Percentiles rank a stretch among this genome's conserved stretches.
Evolutionary conservation across 305 asterid genomes (phyloP).

Genomic region (Fraxinus latifolia): DNA sequence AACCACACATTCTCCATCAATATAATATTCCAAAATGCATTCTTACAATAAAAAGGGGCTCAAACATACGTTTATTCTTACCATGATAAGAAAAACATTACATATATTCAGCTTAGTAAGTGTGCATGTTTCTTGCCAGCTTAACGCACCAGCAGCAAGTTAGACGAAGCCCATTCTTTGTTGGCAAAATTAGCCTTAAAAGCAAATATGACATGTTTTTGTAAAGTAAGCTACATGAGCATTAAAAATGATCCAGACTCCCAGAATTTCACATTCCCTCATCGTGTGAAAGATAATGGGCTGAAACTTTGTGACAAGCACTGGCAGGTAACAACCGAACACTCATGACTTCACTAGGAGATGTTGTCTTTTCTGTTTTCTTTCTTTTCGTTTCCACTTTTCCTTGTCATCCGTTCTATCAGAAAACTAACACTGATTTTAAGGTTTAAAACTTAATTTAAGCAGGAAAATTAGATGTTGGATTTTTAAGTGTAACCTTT

Average conservation of each 20-base stretch:
- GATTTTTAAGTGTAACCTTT: background rate
- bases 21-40: no score
- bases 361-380: background rate
- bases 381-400: background rate
- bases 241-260: background rate
- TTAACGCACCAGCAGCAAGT: background rate
- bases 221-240: background rate
- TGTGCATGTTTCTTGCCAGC: background rate
- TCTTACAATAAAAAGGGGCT: no score
- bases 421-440: background rate
- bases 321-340: background rate
- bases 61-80: background rate
- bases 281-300: background rate
- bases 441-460: background rate
- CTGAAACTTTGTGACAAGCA: background rate
- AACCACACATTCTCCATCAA: no score
- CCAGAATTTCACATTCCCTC: background rate
- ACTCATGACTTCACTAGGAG: background rate
- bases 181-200: background rate
- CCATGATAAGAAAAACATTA: background rate
- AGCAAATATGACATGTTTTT: background rate
- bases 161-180: background rate
- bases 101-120: background rate
- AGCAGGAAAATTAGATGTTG: background rate
- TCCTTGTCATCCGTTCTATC: background rate